These are phyloP conservation scores for Clarireedia hainanense DNA, from an alignment of 2,329 filamentous ascomycete species.

Conservation along the genomic window DNA sequence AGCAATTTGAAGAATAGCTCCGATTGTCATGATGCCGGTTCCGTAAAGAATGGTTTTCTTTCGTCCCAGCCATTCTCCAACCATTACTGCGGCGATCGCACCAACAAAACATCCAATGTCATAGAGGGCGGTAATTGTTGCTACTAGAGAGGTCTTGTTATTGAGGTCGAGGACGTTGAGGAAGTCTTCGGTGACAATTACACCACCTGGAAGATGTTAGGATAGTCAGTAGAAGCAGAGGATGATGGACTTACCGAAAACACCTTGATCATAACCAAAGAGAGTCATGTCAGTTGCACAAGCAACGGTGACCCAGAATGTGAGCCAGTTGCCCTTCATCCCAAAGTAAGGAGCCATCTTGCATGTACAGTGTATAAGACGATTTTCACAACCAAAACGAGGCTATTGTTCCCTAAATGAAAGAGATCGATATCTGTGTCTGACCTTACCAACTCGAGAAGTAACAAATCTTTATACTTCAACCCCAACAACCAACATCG, in stretches of 20 bases:
- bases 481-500: not conserved
- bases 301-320: constrained; percentile 45
- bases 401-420: not conserved
- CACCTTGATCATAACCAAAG: constrained; percentile 41
- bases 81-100: constrained; percentile 26
- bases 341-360: constrained; percentile 37
- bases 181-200: constrained; percentile 39
- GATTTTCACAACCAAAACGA: not conserved
- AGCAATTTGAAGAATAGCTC: constrained; percentile 30
- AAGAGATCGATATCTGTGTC: not conserved
- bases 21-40: constrained; percentile 20
- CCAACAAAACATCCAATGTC: constrained; percentile 41
- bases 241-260: constrained; percentile 28
- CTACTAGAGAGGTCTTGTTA: constrained; percentile 16
- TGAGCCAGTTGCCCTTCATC: constrained; percentile 45
- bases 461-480: not conserved
- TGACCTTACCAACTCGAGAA: not conserved
- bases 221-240: not conserved
- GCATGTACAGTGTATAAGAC: not conserved
- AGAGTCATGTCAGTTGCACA: constrained; percentile 38
- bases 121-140: constrained; percentile 42
- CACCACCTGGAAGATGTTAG: constrained; percentile 29
- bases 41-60: constrained; percentile 20
- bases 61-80: constrained; percentile 32
- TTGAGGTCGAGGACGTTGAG: constrained; percentile 30